Conservation (phyloP, 495 filamentous ascomycete species). For the Jackrogersella minutella region DNA sequence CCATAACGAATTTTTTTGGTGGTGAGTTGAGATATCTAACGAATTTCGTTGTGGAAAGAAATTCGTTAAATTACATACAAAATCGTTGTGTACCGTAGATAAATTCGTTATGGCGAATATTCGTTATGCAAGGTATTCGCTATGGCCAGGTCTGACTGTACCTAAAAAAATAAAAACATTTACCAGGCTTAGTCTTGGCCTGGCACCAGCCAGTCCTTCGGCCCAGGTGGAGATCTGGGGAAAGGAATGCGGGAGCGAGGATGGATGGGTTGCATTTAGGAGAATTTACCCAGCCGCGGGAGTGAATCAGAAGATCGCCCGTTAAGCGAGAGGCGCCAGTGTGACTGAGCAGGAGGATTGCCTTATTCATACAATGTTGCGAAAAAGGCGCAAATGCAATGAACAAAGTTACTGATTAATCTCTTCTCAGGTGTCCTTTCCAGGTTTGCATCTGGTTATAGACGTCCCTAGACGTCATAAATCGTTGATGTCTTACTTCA, state of each 20-base stretch:
- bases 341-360: constrained; percentile 1
- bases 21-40: too few relatives aligned
- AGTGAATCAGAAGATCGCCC: background rate
- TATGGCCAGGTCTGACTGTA: too few relatives aligned
- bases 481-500: too few relatives aligned
- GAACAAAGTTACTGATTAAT: background rate
- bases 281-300: constrained; percentile 32
- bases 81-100: too few relatives aligned
- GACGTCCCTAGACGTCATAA: too few relatives aligned
- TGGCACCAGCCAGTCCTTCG: constrained; percentile 17
- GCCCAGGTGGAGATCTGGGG: constrained; percentile 36
- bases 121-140: too few relatives aligned
- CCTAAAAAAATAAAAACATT: too few relatives aligned
- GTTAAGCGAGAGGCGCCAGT: constrained; percentile 19
- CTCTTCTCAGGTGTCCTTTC: too few relatives aligned
- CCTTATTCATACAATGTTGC: background rate
- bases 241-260: constrained; percentile 24
- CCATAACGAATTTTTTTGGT: too few relatives aligned
- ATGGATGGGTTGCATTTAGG: constrained; percentile 22
- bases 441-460: background rate
- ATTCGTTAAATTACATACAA: too few relatives aligned
- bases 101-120: too few relatives aligned
- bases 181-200: constrained; percentile 3
- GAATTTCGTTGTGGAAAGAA: too few relatives aligned
- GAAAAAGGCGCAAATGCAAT: background rate